Conservation (phyloP, 495 filamentous ascomycete genomes). For the Thermochaetoides thermophila region DNA sequence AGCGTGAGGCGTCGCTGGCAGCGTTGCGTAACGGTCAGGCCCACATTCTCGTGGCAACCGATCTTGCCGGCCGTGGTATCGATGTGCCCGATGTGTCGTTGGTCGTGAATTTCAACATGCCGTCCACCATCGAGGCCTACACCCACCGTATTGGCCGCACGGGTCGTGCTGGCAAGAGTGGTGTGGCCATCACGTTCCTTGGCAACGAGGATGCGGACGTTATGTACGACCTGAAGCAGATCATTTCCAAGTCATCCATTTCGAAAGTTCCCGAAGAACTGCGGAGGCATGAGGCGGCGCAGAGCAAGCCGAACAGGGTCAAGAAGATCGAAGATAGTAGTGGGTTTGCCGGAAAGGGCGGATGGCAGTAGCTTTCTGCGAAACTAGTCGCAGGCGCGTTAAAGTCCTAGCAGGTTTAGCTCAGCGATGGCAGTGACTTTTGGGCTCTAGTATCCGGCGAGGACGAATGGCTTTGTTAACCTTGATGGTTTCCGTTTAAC, state of each 20-base stretch:
- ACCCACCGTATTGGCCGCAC: slow-evolving; percentile 97
- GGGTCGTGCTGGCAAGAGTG: slow-evolving; percentile 93
- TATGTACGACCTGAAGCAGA: slow-evolving; percentile 93
- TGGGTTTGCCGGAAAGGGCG: slow-evolving; percentile 18
- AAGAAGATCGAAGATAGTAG: slow-evolving; percentile 18
- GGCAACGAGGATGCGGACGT: slow-evolving; percentile 86
- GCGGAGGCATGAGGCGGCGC: slow-evolving; percentile 84
- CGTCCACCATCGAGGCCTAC: slow-evolving; percentile 82
- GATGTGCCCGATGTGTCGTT: slow-evolving; percentile 89
- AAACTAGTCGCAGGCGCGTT: too few relatives aligned
- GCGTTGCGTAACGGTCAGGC: slow-evolving; percentile 65
- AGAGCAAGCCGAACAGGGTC: slow-evolving; percentile 46
- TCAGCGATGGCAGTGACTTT: too few relatives aligned
- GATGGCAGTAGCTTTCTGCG: slow-evolving; percentile 11
- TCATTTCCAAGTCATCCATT: slow-evolving; percentile 83
- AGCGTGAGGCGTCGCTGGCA: slow-evolving; percentile 88
- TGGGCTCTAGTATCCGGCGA: too few relatives aligned
- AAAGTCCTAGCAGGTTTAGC: too few relatives aligned
- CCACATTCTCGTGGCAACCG: slow-evolving; percentile 91
- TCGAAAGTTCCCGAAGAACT: slow-evolving; percentile 87
- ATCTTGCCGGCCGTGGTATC: slow-evolving; percentile 94
- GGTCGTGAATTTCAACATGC: slow-evolving; percentile 99
- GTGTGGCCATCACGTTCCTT: slow-evolving; percentile 92
- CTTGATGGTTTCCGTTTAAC: too few relatives aligned
- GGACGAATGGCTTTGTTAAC: too few relatives aligned